Conservation (phyloP, 495 filamentous ascomycete species). For the Lepraria neglecta region DNA sequence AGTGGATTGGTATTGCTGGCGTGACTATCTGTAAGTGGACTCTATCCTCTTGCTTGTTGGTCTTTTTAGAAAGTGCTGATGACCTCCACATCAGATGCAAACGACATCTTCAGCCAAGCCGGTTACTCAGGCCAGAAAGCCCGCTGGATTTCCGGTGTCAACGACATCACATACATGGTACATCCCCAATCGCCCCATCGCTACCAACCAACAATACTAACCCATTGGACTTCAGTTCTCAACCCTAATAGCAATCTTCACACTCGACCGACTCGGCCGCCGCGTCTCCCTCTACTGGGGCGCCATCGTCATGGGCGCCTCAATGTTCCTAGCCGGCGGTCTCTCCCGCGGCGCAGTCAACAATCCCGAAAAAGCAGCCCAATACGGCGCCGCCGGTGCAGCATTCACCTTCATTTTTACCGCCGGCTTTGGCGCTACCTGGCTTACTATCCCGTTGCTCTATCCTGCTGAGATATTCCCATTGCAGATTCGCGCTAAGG, state of each 20-base stretch:
- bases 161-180: slow-evolving; percentile 57
- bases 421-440: slow-evolving; percentile 53
- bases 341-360: slow-evolving; percentile 36
- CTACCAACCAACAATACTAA: background rate
- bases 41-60: background rate
- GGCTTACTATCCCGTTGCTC: slow-evolving; percentile 62
- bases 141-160: slow-evolving; percentile 61
- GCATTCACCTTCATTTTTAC: slow-evolving; percentile 65
- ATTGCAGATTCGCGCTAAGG: slow-evolving; percentile 57
- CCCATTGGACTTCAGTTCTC: slow-evolving; percentile 43
- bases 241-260: slow-evolving; percentile 61
- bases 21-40: slow-evolving; percentile 22
- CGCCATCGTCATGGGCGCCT: slow-evolving; percentile 54
- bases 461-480: slow-evolving; percentile 67
- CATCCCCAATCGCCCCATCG: background rate
- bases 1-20: slow-evolving; percentile 65
- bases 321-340: slow-evolving; percentile 49
- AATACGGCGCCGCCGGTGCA: slow-evolving; percentile 37
- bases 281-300: slow-evolving; percentile 66
- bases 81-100: background rate
- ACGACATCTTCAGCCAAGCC: slow-evolving; percentile 5
- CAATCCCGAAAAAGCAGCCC: slow-evolving; percentile 28
- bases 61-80: background rate
- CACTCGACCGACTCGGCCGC: slow-evolving; percentile 61
- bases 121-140: slow-evolving; percentile 13